phyloP scores from a whole-genome alignment of 345 rosid species.

The Salix purpurea region DNA sequence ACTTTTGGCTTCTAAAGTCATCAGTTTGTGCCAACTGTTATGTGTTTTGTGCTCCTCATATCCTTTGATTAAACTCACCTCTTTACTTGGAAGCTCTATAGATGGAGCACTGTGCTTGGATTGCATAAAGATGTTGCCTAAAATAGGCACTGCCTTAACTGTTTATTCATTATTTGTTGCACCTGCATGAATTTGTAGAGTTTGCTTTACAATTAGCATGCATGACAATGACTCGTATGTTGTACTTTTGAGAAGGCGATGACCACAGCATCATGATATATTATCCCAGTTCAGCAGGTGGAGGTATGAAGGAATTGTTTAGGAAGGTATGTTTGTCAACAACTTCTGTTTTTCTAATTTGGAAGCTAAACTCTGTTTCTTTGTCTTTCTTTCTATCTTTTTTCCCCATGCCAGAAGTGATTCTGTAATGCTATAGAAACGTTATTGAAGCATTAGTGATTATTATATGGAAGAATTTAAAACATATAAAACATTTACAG shows the following conservation, averaged over 20 bases:
- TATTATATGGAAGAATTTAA: not conserved
- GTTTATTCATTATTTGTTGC: not conserved
- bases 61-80: not conserved
- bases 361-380: not conserved
- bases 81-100: not conserved
- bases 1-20: not conserved
- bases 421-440: not conserved
- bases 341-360: not conserved
- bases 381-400: not conserved
- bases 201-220: not conserved
- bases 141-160: not conserved
- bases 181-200: constrained; percentile 1
- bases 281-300: constrained; percentile 98
- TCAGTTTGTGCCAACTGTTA: not conserved
- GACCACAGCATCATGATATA: constrained; percentile 98
- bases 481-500: not conserved
- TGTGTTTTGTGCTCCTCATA: not conserved
- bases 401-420: too few relatives aligned
- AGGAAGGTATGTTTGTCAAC: constrained; percentile 62
- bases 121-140: not conserved
- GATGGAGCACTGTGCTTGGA: not conserved
- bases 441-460: constrained; percentile 2
- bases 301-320: constrained; percentile 98
- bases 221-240: constrained; percentile 6
- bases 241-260: constrained; percentile 61